Evolutionary conservation across 1,284 basidiomycete genomes (phyloP).

Genomic region (Pisolithus thermaeus): DNA sequence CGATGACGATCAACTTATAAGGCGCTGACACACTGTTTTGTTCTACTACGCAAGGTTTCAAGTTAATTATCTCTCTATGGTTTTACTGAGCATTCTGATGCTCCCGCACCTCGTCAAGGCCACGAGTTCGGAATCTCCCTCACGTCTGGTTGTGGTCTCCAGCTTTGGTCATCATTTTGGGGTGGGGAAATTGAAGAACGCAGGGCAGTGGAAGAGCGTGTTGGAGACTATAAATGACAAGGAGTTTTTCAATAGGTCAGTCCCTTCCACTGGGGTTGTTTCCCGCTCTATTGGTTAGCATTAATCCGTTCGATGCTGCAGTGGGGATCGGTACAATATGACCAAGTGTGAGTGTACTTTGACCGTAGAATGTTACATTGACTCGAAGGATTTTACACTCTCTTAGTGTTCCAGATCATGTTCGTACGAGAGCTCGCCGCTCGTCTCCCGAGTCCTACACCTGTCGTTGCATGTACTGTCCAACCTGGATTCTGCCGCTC

Average conservation of each 20-base stretch:
- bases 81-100: constrained; percentile 20
- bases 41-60: constrained; percentile 15
- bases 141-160: constrained; percentile 23
- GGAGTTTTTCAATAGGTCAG: not conserved
- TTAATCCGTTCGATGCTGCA: too few species aligned
- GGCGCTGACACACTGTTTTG: constrained; percentile 12
- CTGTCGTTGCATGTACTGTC: constrained; percentile 22
- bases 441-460: too few species aligned
- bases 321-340: too few species aligned
- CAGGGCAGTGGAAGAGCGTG: constrained; percentile 7
- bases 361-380: too few species aligned
- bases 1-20: not conserved
- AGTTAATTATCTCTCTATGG: constrained; percentile 28
- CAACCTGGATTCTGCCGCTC: constrained; percentile 26
- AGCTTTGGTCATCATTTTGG: constrained; percentile 14
- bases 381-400: too few species aligned
- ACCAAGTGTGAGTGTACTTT: too few species aligned
- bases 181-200: not conserved
- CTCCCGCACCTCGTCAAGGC: constrained; percentile 22
- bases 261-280: too few species aligned
- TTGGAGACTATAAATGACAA: constrained; percentile 13
- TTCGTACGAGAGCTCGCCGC: too few species aligned
- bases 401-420: too few species aligned
- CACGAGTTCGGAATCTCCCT: constrained; percentile 12
- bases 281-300: too few species aligned